These are phyloP conservation scores for Talaromyces thailandensis DNA, from an alignment of 495 filamentous ascomycete genomes.

Conservation along the genomic window DNA sequence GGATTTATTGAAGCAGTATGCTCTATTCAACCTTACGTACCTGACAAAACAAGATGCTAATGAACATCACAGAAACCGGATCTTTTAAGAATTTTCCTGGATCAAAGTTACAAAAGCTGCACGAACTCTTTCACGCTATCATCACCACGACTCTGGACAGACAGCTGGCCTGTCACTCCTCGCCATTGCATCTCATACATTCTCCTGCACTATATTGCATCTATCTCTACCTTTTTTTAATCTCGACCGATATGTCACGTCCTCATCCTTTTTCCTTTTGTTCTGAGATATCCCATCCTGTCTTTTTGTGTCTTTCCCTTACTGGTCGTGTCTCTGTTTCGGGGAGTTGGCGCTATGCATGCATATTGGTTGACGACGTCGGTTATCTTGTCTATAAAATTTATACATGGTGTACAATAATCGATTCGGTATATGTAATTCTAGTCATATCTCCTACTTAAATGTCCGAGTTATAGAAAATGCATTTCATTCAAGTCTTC, in stretches of 20 bases:
- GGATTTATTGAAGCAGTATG: constrained; percentile 50
- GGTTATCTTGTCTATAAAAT: background rate
- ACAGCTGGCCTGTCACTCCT: background rate
- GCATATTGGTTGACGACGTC: background rate
- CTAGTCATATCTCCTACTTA: background rate
- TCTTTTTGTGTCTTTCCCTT: background rate
- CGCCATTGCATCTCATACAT: constrained; percentile 5
- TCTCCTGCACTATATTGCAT: constrained; percentile 5
- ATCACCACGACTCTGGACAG: background rate
- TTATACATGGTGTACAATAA: background rate
- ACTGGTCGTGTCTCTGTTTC: background rate
- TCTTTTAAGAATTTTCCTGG: constrained; percentile 10
- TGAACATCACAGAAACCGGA: constrained; percentile 19
- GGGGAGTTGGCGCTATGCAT: background rate
- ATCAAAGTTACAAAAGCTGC: background rate
- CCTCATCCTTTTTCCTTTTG: background rate
- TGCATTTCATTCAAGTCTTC: background rate
- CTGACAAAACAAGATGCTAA: background rate
- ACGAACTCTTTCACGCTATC: background rate
- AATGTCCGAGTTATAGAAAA: background rate
- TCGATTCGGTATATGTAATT: background rate
- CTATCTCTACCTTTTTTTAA: background rate
- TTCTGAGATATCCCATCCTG: constrained; percentile 7
- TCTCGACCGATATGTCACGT: background rate
- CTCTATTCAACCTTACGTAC: background rate